Percentiles rank a stretch among this genome's conserved stretches.
Evolutionary conservation across 345 rosid genomes (phyloP).

Genomic region (Gossypium thurberi): DNA sequence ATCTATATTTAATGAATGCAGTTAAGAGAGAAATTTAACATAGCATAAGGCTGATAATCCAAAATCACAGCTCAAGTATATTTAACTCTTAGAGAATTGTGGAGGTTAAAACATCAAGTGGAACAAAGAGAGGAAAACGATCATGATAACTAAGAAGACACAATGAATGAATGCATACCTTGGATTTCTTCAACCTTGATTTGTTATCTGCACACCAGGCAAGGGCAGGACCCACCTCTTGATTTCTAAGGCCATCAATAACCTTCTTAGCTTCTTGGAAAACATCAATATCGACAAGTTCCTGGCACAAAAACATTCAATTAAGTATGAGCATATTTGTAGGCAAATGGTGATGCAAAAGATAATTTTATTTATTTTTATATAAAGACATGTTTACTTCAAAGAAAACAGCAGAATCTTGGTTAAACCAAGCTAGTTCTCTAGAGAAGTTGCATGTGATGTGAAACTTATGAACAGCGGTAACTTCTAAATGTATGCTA

Average conservation of each 20-base stretch:
- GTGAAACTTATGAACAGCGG: neutral
- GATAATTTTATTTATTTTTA: neutral
- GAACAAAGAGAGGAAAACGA: neutral
- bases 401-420: neutral
- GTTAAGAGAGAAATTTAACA: neutral
- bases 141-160: neutral
- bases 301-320: slow-evolving; percentile 37
- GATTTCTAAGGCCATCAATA: slow-evolving; percentile 74
- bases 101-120: neutral
- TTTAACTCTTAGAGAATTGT: neutral
- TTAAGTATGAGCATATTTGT: neutral
- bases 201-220: slow-evolving; percentile 94
- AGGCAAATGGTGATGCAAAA: neutral
- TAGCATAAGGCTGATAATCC: neutral
- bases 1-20: neutral
- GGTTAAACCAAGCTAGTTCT: neutral
- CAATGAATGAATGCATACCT: slow-evolving; percentile 35
- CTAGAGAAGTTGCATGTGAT: neutral
- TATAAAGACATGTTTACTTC: neutral
- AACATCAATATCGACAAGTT: slow-evolving; percentile 90
- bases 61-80: neutral
- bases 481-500: neutral
- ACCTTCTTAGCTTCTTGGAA: slow-evolving; percentile 84
- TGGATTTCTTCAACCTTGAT: slow-evolving; percentile 83
- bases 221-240: slow-evolving; percentile 79